Percentiles rank a stretch among this genome's conserved stretches.
Evolutionary conservation across 1,139 yeast species (phyloP).

Genomic region (Cylindricascospora bacillispora): DNA sequence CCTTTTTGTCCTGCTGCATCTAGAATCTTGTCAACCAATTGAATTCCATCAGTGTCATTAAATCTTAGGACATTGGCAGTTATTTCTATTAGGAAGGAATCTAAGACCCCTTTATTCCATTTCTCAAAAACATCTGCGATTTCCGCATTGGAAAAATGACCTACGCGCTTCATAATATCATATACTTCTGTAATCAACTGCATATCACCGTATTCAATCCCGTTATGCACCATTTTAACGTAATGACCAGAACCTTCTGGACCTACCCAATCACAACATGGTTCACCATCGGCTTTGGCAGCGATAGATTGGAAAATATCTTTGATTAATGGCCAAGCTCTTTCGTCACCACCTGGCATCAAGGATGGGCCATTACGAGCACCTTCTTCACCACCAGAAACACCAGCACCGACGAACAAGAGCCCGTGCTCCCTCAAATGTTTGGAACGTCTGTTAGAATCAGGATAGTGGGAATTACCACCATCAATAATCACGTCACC

Average conservation of each 20-base stretch:
- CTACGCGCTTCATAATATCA: slow-evolving; percentile 89
- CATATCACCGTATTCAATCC: slow-evolving; percentile 99
- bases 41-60: slow-evolving; percentile 80
- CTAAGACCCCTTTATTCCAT: slow-evolving; percentile 97
- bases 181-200: slow-evolving; percentile 97
- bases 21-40: slow-evolving; percentile 90
- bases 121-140: slow-evolving; percentile 82
- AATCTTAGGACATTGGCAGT: slow-evolving; percentile 87
- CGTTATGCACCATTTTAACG: slow-evolving; percentile 99
- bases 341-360: slow-evolving; percentile 98
- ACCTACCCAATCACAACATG: slow-evolving; percentile 99
- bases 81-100: slow-evolving; percentile 93
- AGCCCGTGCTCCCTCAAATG: slow-evolving; percentile 82
- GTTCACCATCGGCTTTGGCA: slow-evolving; percentile 96
- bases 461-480: slow-evolving; percentile 99
- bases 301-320: slow-evolving; percentile 91
- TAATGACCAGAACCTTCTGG: slow-evolving; percentile 98
- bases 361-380: slow-evolving; percentile 98
- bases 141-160: slow-evolving; percentile 82
- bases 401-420: slow-evolving; percentile 96
- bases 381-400: slow-evolving; percentile 99
- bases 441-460: slow-evolving; percentile 90
- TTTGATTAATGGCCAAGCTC: slow-evolving; percentile 98
- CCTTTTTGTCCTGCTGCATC: slow-evolving; percentile 99
- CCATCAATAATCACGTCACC: slow-evolving; percentile 99